Percentiles rank a stretch among this genome's conserved stretches.
phyloP scores from a whole-genome alignment of 2,329 filamentous ascomycete species.

The Zymoseptoria tritici region DNA sequence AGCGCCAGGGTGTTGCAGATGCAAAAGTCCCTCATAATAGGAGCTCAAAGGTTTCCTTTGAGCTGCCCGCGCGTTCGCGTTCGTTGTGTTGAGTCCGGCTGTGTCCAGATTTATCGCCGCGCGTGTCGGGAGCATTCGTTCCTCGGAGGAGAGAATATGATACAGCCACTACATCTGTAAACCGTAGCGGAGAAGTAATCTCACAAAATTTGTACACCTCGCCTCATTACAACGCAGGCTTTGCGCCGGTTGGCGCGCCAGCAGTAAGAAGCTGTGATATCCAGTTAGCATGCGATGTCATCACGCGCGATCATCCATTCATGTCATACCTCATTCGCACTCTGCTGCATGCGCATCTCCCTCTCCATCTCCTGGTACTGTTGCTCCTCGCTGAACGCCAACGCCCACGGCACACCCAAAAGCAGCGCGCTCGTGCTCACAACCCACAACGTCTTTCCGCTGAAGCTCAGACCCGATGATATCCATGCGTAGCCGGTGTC shows the following conservation, averaged over 20 bases:
- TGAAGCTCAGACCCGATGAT: conserved; percentile 57
- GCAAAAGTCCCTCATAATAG: not conserved
- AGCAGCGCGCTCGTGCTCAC: conserved; percentile 83
- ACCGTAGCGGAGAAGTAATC: conserved; percentile 5
- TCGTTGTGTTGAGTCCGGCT: not conserved
- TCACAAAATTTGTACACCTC: conserved; percentile 3
- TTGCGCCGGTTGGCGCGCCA: conserved; percentile 16
- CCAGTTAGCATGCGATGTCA: conserved; percentile 9
- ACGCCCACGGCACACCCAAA: conserved; percentile 84
- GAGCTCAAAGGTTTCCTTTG: not conserved
- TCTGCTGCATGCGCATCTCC: conserved; percentile 92
- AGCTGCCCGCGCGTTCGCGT: not conserved
- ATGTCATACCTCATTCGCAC: conserved; percentile 64
- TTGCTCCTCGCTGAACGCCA: conserved; percentile 93
- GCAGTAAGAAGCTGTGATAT: conserved; percentile 19
- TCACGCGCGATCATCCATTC: not conserved
- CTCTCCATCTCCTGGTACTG: conserved; percentile 96
- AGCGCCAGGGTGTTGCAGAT: not conserved
- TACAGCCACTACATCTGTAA: conserved; percentile 15
- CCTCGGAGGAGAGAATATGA: conserved; percentile 18
- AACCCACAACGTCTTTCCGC: conserved; percentile 84
- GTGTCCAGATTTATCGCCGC: not conserved
- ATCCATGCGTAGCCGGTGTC: conserved; percentile 51
- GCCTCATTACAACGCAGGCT: conserved; percentile 18
- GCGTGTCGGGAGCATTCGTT: not conserved